These are phyloP conservation scores for Persicaria maculosa DNA, from an alignment of 148 eudicot genomes.

Conservation along the genomic window DNA sequence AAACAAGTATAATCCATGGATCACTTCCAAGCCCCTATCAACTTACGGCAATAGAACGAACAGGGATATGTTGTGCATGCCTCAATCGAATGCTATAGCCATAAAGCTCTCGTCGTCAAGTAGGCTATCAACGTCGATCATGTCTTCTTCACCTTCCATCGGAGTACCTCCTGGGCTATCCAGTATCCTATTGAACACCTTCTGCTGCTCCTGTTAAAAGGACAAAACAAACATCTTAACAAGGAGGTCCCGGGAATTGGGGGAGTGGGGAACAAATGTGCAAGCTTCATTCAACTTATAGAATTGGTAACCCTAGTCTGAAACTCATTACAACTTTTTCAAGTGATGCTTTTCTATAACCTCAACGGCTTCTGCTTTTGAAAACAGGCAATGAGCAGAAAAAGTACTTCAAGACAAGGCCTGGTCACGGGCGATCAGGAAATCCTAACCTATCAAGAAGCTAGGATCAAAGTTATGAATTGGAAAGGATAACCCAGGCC, in stretches of 20 bases:
- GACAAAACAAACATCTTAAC: background rate
- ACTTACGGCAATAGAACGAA: background rate
- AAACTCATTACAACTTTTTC: background rate
- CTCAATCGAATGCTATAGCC: conserved; percentile 40
- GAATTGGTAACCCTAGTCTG: too few relatives aligned
- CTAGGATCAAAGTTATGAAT: too few relatives aligned
- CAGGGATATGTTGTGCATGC: background rate
- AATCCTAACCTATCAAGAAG: too few relatives aligned
- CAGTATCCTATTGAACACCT: conserved; percentile 15
- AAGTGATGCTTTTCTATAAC: background rate
- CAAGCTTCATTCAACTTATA: too few relatives aligned
- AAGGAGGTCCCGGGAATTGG: background rate
- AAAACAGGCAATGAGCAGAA: background rate
- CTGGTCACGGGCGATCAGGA: background rate
- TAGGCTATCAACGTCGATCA: conserved; percentile 37
- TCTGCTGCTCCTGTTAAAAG: conserved; percentile 11
- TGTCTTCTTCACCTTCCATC: conserved; percentile 31
- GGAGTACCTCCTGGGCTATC: conserved; percentile 21
- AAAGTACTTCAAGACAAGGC: background rate
- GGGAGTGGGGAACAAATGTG: too few relatives aligned
- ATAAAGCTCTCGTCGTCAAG: conserved; percentile 40
- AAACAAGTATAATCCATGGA: background rate
- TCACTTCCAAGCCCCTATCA: conserved; percentile 4
- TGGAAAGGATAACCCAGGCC: background rate
- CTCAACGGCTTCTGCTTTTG: background rate